Conservation (phyloP, 106 monocot species). For the Ottelia alismoides region DNA sequence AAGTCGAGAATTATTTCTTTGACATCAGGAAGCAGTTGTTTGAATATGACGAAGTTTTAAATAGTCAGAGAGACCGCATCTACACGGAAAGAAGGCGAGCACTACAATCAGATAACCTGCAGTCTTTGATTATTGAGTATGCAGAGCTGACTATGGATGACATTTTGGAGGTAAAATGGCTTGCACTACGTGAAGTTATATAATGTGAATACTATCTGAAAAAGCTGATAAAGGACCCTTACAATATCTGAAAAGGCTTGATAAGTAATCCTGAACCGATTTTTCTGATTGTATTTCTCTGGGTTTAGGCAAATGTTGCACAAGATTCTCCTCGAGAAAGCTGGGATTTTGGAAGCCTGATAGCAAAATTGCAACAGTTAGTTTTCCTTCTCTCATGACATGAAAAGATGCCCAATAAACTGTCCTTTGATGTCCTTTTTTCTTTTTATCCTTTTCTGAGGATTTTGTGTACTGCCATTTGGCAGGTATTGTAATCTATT, state of each 20-base stretch:
- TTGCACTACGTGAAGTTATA: too few species aligned
- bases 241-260: too few species aligned
- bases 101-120: conserved; percentile 63
- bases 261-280: too few species aligned
- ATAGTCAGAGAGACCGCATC: conserved; percentile 89
- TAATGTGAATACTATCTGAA: too few species aligned
- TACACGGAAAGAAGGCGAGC: conserved; percentile 88
- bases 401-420: too few species aligned
- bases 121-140: conserved; percentile 74
- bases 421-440: too few species aligned
- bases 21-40: conserved; percentile 94
- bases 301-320: conserved; percentile 74
- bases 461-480: conserved; percentile 4
- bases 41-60: conserved; percentile 93
- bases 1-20: conserved; percentile 97
- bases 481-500: conserved; percentile 85
- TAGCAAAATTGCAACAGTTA: conserved; percentile 94
- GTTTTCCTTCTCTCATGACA: too few species aligned
- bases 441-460: not conserved
- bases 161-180: conserved; percentile 66
- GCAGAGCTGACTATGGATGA: conserved; percentile 97
- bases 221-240: too few species aligned
- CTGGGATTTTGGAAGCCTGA: conserved; percentile 79
- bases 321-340: conserved; percentile 51
- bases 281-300: too few species aligned